Conservation (phyloP, 2,329 filamentous ascomycete species). For the Ceratocystis destructans region DNA sequence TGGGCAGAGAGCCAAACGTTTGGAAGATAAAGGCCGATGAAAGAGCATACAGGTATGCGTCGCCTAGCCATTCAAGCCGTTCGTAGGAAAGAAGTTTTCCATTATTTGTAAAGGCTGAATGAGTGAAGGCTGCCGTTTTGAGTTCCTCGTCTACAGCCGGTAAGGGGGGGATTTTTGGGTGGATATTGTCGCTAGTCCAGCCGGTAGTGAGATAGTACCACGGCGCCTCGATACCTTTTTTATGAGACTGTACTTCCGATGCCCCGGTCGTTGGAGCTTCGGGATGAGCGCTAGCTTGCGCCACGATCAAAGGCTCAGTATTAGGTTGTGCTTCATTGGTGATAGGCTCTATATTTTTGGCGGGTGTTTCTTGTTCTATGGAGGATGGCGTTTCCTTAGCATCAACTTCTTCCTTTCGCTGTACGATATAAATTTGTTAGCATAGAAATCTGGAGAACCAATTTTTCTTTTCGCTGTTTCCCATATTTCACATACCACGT, state of each 20-base stretch:
- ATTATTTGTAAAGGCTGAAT: constrained; percentile 35
- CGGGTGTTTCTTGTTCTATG: background rate
- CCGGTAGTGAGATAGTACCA: constrained; percentile 27
- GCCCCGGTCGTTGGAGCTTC: background rate
- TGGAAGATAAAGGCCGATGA: constrained; percentile 62
- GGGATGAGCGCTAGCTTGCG: background rate
- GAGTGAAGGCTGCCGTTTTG: constrained; percentile 52
- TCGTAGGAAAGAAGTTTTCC: constrained; percentile 50
- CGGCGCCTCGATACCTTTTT: constrained; percentile 19
- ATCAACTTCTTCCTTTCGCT: constrained; percentile 5
- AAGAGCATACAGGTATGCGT: constrained; percentile 69
- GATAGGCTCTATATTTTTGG: background rate
- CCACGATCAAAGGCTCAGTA: background rate
- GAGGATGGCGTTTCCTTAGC: background rate
- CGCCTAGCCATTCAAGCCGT: constrained; percentile 74
- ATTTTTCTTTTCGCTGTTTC: background rate
- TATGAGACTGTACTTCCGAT: background rate
- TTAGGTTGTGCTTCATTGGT: background rate
- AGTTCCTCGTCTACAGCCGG: constrained; percentile 50
- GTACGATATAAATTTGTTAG: background rate
- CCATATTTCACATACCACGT: constrained; percentile 5
- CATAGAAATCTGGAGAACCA: background rate
- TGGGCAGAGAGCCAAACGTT: constrained; percentile 50
- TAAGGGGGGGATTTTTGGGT: constrained; percentile 39
- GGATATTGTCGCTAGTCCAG: constrained; percentile 40